Evolutionary conservation across 2,329 filamentous ascomycete species (phyloP).

Genomic region (Magnaporthiopsis poae): DNA sequence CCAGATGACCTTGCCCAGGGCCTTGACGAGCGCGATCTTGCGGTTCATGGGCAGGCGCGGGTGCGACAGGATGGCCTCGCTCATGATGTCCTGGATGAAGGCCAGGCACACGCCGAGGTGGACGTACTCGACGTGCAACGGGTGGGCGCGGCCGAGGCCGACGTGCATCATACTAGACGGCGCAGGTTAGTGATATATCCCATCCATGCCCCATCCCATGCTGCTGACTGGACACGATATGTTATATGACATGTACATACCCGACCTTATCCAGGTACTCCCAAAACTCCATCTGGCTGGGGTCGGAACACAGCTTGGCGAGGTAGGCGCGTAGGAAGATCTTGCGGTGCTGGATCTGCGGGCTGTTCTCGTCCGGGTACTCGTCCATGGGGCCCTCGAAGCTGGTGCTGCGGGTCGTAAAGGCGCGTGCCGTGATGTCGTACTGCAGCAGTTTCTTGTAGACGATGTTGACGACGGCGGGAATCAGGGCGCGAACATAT

Average conservation of each 20-base stretch:
- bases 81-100: constrained; percentile 69
- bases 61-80: constrained; percentile 64
- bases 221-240: neutral
- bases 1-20: constrained; percentile 73
- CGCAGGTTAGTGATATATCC: neutral
- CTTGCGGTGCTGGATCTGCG: constrained; percentile 67
- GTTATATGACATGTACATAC: constrained; percentile 28
- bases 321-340: constrained; percentile 70
- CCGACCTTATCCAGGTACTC: constrained; percentile 76
- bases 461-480: constrained; percentile 73
- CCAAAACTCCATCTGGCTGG: constrained; percentile 69
- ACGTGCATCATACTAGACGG: constrained; percentile 61
- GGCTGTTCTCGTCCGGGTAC: constrained; percentile 55
- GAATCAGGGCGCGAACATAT: constrained; percentile 73
- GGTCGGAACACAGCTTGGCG: constrained; percentile 64
- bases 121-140: constrained; percentile 70
- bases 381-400: constrained; percentile 59
- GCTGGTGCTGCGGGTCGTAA: constrained; percentile 52
- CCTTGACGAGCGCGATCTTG: constrained; percentile 66
- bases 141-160: constrained; percentile 60
- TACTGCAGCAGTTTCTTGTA: constrained; percentile 73
- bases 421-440: constrained; percentile 72
- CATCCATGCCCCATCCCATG: too few relatives aligned
- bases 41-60: constrained; percentile 55
- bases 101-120: constrained; percentile 64